Conservation (phyloP, 768 basidiomycete genomes). For the Royoungia palumana region DNA sequence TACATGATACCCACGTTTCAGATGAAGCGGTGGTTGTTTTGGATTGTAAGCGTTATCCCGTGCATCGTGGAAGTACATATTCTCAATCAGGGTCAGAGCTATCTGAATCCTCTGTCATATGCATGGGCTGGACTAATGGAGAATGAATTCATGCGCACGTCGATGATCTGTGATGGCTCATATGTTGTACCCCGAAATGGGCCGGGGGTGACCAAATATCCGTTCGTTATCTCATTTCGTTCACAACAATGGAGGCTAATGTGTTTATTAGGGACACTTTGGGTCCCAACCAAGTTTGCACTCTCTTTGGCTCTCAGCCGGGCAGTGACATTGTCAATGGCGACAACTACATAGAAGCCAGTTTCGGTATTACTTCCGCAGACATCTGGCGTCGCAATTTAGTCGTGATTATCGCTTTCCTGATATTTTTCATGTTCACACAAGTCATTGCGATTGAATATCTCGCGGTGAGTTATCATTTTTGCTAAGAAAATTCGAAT, state of each 20-base stretch:
- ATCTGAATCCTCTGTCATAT: conserved; percentile 75
- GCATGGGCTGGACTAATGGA: conserved; percentile 78
- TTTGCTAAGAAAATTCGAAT: background rate
- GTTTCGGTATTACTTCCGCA: conserved; percentile 44
- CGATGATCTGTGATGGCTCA: conserved; percentile 60
- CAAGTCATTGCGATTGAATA: conserved; percentile 68
- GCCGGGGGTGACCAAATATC: conserved; percentile 54
- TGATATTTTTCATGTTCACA: conserved; percentile 64
- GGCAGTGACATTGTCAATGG: conserved; percentile 60
- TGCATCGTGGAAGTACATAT: background rate
- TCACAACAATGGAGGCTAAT: conserved; percentile 1
- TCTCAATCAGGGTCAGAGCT: conserved; percentile 44
- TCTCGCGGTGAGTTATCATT: conserved; percentile 47
- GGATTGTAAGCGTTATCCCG: conserved; percentile 55
- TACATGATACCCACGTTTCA: conserved; percentile 63
- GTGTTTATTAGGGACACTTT: conserved; percentile 41
- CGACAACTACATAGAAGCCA: conserved; percentile 54
- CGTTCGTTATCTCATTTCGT: conserved; percentile 39
- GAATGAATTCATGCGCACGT: conserved; percentile 77
- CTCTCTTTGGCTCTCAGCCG: conserved; percentile 59
- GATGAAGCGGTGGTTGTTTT: conserved; percentile 84
- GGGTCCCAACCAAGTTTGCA: conserved; percentile 74
- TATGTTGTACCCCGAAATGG: conserved; percentile 66
- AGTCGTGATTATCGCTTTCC: conserved; percentile 66
- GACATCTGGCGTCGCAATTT: conserved; percentile 70